Conservation (phyloP, 2,329 filamentous ascomycete genomes). For the Penicillium hordei region DNA sequence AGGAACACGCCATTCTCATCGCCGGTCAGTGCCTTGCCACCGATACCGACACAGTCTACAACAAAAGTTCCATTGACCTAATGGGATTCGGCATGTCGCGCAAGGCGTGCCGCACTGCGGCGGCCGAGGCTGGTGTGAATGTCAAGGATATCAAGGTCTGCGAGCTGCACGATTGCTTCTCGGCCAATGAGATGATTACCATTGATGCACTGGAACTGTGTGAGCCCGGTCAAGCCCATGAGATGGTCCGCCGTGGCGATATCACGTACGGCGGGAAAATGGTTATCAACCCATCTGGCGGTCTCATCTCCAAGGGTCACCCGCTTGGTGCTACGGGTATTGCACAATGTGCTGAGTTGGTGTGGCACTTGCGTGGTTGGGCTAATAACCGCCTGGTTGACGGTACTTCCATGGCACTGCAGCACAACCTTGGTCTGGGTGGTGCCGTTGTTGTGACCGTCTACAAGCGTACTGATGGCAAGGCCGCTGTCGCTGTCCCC, state of each 20-base stretch:
- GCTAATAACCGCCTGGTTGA: constrained; percentile 80
- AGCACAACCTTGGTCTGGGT: constrained; percentile 91
- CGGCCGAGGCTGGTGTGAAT: constrained; percentile 65
- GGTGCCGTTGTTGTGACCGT: constrained; percentile 89
- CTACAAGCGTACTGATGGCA: constrained; percentile 79
- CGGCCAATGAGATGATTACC: constrained; percentile 86
- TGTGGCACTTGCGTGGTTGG: constrained; percentile 95
- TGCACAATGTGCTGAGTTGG: constrained; percentile 90
- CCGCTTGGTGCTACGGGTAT: constrained; percentile 92
- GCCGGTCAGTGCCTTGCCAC: constrained; percentile 87
- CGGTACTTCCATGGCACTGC: constrained; percentile 70
- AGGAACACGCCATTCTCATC: constrained; percentile 78
- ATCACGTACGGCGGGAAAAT: constrained; percentile 85
- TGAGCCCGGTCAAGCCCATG: constrained; percentile 80
- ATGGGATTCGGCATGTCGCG: constrained; percentile 85
- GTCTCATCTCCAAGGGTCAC: constrained; percentile 93
- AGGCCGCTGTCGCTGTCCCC: constrained; percentile 59
- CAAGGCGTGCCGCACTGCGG: constrained; percentile 67
- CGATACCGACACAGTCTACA: constrained; percentile 78
- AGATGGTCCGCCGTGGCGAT: constrained; percentile 80
- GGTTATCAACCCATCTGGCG: constrained; percentile 90
- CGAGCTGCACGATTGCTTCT: constrained; percentile 97
- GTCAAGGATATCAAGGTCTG: constrained; percentile 75
- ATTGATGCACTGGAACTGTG: constrained; percentile 83
- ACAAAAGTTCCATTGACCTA: constrained; percentile 76